Evolutionary conservation across 768 basidiomycete genomes (phyloP).

Genomic region (Lyophyllum decastes): DNA sequence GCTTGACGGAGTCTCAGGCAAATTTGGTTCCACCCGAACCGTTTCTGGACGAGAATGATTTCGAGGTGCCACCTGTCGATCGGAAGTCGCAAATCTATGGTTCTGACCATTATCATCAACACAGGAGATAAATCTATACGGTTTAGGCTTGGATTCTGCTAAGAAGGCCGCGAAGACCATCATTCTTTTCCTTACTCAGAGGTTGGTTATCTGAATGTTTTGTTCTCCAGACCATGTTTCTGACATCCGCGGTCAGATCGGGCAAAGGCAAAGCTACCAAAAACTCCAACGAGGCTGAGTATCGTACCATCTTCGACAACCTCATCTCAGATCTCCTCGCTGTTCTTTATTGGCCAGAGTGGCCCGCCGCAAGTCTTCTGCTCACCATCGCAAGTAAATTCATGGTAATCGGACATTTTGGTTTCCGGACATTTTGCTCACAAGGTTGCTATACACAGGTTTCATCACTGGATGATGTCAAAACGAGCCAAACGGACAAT

Average conservation of each 20-base stretch:
- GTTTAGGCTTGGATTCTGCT: constrained; percentile 76
- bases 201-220: constrained; percentile 31
- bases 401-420: constrained; percentile 58
- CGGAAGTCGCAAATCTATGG: background rate
- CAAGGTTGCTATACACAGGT: constrained; percentile 47
- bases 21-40: constrained; percentile 37
- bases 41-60: constrained; percentile 68
- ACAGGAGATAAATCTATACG: constrained; percentile 76
- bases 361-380: constrained; percentile 89
- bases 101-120: background rate
- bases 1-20: constrained; percentile 45
- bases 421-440: background rate
- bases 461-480: constrained; percentile 79
- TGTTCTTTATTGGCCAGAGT: constrained; percentile 94
- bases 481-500: constrained; percentile 64
- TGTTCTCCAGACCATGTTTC: background rate
- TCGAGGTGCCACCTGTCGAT: constrained; percentile 52
- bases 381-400: constrained; percentile 79
- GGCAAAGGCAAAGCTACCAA: constrained; percentile 88
- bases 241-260: constrained; percentile 47
- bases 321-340: constrained; percentile 84
- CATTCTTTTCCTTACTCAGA: constrained; percentile 71
- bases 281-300: constrained; percentile 92
- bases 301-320: constrained; percentile 89
- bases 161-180: constrained; percentile 86